These are phyloP conservation scores for Boletales sp. DNA, from an alignment of 768 basidiomycete species.

Conservation along the genomic window DNA sequence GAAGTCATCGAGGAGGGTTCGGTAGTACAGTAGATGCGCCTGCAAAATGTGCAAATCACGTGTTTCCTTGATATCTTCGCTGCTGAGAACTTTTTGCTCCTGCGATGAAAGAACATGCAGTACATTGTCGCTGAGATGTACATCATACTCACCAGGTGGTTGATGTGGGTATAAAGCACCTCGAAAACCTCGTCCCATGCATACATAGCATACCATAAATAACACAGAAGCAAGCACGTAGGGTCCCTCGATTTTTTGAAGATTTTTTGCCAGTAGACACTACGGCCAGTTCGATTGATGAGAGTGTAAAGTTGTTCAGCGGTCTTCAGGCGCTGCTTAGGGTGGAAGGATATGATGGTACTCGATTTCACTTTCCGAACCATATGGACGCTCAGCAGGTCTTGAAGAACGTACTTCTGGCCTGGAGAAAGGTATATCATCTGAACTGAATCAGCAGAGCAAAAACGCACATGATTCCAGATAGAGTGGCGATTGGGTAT, in stretches of 20 bases:
- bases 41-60: constrained; percentile 53
- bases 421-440: constrained; percentile 11
- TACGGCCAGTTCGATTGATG: constrained; percentile 27
- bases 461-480: constrained; percentile 29
- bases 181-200: constrained; percentile 62
- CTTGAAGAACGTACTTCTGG: constrained; percentile 30
- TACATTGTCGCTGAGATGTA: background rate
- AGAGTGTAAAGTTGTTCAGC: constrained; percentile 27
- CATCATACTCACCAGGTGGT: constrained; percentile 39
- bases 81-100: constrained; percentile 44
- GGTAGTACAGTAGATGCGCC: constrained; percentile 57
- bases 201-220: constrained; percentile 59
- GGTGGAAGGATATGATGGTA: constrained; percentile 31
- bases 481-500: constrained; percentile 49
- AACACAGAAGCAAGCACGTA: constrained; percentile 50
- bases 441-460: background rate
- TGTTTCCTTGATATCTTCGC: constrained; percentile 42
- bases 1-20: constrained; percentile 51
- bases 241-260: constrained; percentile 38
- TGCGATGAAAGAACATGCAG: constrained; percentile 14
- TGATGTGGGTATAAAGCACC: constrained; percentile 47
- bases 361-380: constrained; percentile 27
- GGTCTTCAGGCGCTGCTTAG: constrained; percentile 14
- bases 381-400: constrained; percentile 55
- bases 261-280: constrained; percentile 33